phyloP scores from a whole-genome alignment of 78 protist genomes.

The Dictyostelium capitatum region DNA sequence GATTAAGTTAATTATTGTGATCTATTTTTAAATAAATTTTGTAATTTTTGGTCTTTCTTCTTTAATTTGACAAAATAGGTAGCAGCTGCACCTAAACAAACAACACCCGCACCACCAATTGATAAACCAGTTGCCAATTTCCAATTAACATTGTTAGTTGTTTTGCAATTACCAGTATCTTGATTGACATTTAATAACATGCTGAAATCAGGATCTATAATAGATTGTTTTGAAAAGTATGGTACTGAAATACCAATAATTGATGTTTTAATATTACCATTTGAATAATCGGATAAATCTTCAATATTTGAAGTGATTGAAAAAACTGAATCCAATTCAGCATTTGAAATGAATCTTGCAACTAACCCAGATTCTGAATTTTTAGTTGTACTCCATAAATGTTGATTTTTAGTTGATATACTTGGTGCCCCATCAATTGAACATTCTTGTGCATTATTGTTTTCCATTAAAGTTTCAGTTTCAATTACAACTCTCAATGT shows the following conservation, averaged over 20 bases:
- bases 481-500: not conserved
- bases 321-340: not conserved
- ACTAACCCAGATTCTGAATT: constrained; percentile 9
- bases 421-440: not conserved
- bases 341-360: constrained; percentile 3
- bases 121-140: constrained; percentile 25
- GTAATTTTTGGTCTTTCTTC: too few relatives aligned
- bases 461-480: not conserved
- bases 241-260: constrained; percentile 17
- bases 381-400: not conserved
- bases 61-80: too few relatives aligned
- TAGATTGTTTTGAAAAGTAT: not conserved
- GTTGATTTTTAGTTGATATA: not conserved
- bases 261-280: not conserved
- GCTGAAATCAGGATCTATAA: constrained; percentile 11
- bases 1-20: too few relatives aligned
- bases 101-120: constrained; percentile 17
- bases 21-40: too few relatives aligned
- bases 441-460: not conserved
- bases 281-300: too few relatives aligned
- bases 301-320: too few relatives aligned
- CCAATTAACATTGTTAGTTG: not conserved
- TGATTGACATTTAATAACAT: constrained; percentile 13
- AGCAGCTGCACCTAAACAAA: not conserved
- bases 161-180: not conserved